Evolutionary conservation across 140 eudicot species (phyloP), one percentile per base, ranked within the genome.

Genomic region (Ambrosia hybrid): DNA sequence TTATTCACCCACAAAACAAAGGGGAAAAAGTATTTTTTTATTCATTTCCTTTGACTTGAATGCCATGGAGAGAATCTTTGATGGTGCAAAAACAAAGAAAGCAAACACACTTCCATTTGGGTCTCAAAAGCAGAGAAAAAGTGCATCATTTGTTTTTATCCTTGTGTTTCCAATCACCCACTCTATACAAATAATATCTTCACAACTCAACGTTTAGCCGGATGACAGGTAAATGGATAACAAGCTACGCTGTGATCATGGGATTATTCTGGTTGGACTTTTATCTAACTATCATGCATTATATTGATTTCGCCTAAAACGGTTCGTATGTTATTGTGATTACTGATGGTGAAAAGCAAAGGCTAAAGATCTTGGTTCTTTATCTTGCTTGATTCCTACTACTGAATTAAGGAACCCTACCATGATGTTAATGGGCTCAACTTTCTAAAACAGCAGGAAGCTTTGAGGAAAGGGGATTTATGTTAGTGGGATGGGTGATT

Each of bases 41-140:
- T 68, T 78, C 70, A 73, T 64, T 81, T 66, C 81, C 84, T 87
- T 93, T 89, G 97, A 93, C 97, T 84, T 90, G 87, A 83, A 81
- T 79, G 91, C 82, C 84, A 80, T 80, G 95, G 68, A 74, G 92
- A 87, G 97, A 89, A 87, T 93, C 96, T 93, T 77, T 74, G 63
- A 82, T 83, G 81, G 82, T 85, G 98, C 95, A 87, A 89, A 89
- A 87, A 85, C 88, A 89, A 88, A 83, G 96, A 89, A 92, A 89
- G 92, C 83, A 89, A 89, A 85, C 86, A 85, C 73, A 81, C 72
- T 85, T 89, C 82, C 83, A 89, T 83, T 85, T 80, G 68, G 68
- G 89, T 75, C 91, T 85, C 73, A 86, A 93, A 89, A 87, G 95
- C 73, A 79, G 85, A 80, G 88, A 84, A 87, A 80, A 93, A 90